Percentiles rank a stretch among this genome's conserved stretches.
phyloP scores from a whole-genome alignment of 2,329 filamentous ascomycete genomes.

The Microsporum canis region DNA sequence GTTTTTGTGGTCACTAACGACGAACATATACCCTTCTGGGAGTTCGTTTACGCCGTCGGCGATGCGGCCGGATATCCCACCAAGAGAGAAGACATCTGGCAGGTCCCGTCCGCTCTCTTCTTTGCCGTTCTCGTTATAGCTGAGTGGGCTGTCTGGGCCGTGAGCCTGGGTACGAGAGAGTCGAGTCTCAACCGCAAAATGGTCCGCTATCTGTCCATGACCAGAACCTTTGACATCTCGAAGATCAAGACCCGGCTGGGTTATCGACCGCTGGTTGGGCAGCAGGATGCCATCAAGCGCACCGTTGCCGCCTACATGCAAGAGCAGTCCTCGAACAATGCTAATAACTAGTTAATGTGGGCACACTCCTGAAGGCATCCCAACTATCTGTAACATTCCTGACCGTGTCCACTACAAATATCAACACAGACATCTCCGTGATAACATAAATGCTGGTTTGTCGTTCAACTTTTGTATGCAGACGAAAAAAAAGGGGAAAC shows the following conservation, averaged over 20 bases:
- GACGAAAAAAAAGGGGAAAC: no score
- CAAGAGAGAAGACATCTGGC: not conserved
- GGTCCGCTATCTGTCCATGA: not conserved
- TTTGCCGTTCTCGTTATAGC: not conserved
- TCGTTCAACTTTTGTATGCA: no score
- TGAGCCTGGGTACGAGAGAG: not conserved
- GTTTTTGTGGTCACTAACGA: constrained; percentile 75
- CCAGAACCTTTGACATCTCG: not conserved
- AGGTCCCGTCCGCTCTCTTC: not conserved
- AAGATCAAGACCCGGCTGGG: not conserved
- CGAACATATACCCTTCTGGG: constrained; percentile 72
- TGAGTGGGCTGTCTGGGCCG: not conserved
- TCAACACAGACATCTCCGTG: no score
- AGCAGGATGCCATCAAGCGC: not conserved
- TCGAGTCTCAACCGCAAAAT: not conserved
- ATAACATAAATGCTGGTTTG: no score
- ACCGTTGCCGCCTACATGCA: not conserved
- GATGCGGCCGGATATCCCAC: not conserved
- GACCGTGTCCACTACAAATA: no score
- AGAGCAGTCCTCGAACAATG: not conserved
- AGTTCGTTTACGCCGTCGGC: constrained; percentile 48
- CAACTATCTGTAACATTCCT: no score
- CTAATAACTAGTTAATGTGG: no score
- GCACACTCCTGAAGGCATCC: no score
- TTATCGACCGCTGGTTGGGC: not conserved